A percentile compares a stretch with the other conserved stretches of the same genome.
phyloP scores from a whole-genome alignment of 1,284 basidiomycete species.

The Rhizoctonia solani region DNA sequence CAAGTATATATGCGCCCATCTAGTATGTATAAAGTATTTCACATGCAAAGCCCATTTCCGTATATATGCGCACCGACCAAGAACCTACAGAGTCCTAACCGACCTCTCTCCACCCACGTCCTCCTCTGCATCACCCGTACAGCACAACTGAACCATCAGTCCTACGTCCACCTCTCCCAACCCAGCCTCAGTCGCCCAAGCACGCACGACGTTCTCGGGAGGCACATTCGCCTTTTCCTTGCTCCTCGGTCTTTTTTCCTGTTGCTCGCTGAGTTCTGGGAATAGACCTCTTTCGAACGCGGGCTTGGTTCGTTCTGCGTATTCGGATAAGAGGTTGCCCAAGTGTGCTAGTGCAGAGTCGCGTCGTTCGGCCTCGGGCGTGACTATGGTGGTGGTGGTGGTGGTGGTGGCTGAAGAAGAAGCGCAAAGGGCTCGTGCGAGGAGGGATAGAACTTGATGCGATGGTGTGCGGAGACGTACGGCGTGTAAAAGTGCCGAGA shows the following conservation, averaged over 20 bases:
- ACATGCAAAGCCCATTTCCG: neutral
- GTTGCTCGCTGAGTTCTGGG: neutral
- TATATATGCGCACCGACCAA: too few relatives aligned
- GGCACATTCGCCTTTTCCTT: neutral
- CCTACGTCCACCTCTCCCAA: constrained; percentile 16
- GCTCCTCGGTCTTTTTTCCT: neutral
- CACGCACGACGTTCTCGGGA: neutral
- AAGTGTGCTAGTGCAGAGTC: neutral
- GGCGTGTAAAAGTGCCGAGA: constrained; percentile 29
- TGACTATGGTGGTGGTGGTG: too few relatives aligned
- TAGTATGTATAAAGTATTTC: neutral
- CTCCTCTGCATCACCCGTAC: constrained; percentile 1
- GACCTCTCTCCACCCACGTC: constrained; percentile 32
- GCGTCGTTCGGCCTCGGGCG: neutral
- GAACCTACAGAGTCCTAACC: constrained; percentile 30
- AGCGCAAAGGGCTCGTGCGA: constrained; percentile 11
- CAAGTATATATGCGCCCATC: neutral
- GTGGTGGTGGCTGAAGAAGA: too few relatives aligned
- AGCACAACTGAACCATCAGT: constrained; percentile 18
- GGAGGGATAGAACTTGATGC: constrained; percentile 13
- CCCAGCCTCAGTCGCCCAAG: constrained; percentile 22
- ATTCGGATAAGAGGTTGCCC: neutral
- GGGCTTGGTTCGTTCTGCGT: constrained; percentile 11
- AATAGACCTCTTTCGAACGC: constrained; percentile 17
- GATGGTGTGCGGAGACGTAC: constrained; percentile 10